phyloP scores from a whole-genome alignment of 768 basidiomycete species.

The Russula dissimulans region DNA sequence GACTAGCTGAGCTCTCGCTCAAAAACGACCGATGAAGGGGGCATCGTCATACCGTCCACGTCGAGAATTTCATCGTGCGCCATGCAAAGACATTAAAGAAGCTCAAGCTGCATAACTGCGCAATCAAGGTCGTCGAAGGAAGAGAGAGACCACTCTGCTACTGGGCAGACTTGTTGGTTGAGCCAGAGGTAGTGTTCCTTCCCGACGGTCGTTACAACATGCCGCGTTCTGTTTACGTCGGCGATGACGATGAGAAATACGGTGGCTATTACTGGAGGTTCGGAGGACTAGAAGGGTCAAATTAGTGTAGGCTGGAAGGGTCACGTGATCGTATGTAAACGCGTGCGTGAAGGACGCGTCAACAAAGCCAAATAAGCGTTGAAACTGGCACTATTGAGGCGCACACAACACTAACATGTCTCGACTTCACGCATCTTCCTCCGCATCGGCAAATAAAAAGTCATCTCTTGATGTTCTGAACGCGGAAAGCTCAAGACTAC shows the following conservation, averaged over 20 bases:
- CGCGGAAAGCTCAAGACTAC: conserved; percentile 5
- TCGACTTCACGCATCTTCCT: conserved; percentile 2
- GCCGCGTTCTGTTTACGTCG: no score
- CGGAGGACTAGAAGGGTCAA: no score
- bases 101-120: neutral
- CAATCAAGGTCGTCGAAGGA: neutral
- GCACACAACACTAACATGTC: conserved; percentile 6
- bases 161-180: neutral
- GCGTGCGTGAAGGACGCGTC: conserved; percentile 15
- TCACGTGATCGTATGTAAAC: conserved; percentile 2
- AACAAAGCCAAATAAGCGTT: conserved; percentile 14
- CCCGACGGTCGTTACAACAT: no score
- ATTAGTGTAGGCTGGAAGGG: neutral
- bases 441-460: neutral
- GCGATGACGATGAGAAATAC: no score
- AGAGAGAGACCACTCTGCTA: neutral
- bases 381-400: neutral
- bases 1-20: neutral
- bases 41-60: neutral
- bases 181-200: neutral
- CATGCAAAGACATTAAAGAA: neutral
- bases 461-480: neutral
- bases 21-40: neutral
- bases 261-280: no score
- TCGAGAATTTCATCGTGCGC: neutral